These are phyloP conservation scores for Cladosporium sp. DNA, from an alignment of 2,329 filamentous ascomycete species.

Conservation along the genomic window DNA sequence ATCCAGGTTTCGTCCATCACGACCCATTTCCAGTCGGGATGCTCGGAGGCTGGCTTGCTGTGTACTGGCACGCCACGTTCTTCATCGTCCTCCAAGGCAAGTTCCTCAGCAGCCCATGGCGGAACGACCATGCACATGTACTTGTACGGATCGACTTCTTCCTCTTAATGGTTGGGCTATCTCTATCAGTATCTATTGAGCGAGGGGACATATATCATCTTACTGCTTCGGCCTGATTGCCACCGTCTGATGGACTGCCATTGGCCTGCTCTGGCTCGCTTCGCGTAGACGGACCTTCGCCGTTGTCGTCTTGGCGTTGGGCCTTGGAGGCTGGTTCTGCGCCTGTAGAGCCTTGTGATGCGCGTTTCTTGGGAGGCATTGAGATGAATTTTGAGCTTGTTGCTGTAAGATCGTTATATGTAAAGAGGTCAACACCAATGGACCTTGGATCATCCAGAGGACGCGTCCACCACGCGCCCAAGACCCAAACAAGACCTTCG, in stretches of 20 bases:
- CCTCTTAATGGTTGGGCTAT: not conserved
- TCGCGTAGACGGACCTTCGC: not conserved
- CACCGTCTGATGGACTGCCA: not conserved
- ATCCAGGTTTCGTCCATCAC: slow-evolving; percentile 16
- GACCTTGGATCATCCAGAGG: not conserved
- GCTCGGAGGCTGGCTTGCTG: slow-evolving; percentile 21
- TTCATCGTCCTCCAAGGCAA: not conserved
- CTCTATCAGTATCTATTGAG: not conserved
- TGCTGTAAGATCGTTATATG: not conserved
- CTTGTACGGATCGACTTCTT: not conserved
- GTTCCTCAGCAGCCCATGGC: not conserved
- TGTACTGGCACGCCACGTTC: not conserved
- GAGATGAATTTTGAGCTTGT: not conserved
- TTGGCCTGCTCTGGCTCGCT: not conserved
- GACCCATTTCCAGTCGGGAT: slow-evolving; percentile 24
- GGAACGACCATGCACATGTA: not conserved
- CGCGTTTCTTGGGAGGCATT: slow-evolving; percentile 1
- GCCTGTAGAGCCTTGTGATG: not conserved
- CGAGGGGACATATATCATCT: not conserved
- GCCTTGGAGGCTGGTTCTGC: slow-evolving; percentile 1
- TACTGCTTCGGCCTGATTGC: not conserved
- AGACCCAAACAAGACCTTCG: not conserved
- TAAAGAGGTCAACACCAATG: not conserved
- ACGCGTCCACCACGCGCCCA: not conserved
- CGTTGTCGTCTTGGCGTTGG: slow-evolving; percentile 6